Evolutionary conservation across 441 rosid species (phyloP).

Genomic region (Biscutella auriculata): DNA sequence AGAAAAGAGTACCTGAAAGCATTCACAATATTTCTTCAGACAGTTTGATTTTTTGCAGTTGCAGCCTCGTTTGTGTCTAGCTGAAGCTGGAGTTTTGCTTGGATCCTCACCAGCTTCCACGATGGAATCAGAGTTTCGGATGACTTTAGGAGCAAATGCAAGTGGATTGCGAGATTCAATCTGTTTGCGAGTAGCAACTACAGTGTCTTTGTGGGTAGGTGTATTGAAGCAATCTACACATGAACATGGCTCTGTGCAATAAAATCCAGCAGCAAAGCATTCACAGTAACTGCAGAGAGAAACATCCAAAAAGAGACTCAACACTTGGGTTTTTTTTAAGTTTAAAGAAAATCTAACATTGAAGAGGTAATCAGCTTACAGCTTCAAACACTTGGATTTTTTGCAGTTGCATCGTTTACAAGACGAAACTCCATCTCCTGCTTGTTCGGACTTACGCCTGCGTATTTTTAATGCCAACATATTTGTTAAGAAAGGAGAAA

Average conservation of each 20-base stretch:
- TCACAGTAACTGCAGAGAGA: slow-evolving; percentile 72
- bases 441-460: slow-evolving; percentile 58
- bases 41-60: slow-evolving; percentile 88
- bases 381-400: slow-evolving; percentile 96
- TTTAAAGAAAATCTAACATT: not conserved
- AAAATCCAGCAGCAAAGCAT: slow-evolving; percentile 98
- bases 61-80: slow-evolving; percentile 76
- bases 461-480: slow-evolving; percentile 45
- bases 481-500: not conserved
- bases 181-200: slow-evolving; percentile 91
- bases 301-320: not conserved
- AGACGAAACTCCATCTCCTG: slow-evolving; percentile 54
- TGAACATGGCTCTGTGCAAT: slow-evolving; percentile 91
- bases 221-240: slow-evolving; percentile 93
- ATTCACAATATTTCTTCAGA: slow-evolving; percentile 87
- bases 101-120: slow-evolving; percentile 52
- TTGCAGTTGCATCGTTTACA: slow-evolving; percentile 99
- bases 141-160: slow-evolving; percentile 98
- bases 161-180: slow-evolving; percentile 93
- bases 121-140: slow-evolving; percentile 44
- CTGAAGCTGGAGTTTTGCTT: slow-evolving; percentile 83
- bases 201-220: slow-evolving; percentile 85
- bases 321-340: not conserved
- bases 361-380: slow-evolving; percentile 41
- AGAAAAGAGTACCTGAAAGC: slow-evolving; percentile 34